phyloP scores from a whole-genome alignment of 345 rosid species.

The Eucalyptus brandiana region DNA sequence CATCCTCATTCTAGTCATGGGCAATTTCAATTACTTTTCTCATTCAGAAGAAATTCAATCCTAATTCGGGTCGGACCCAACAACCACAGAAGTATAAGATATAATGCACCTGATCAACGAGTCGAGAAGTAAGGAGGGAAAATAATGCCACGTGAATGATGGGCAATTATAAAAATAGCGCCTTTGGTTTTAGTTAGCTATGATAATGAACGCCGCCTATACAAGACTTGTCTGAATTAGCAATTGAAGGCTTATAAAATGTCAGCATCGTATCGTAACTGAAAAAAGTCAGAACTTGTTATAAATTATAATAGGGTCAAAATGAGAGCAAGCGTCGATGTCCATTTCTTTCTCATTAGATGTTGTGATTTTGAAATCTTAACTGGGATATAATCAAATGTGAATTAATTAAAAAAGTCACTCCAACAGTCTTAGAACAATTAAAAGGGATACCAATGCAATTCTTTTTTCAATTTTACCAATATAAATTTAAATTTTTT shows the following conservation, averaged over 20 bases:
- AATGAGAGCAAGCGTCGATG: neutral
- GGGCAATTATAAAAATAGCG: neutral
- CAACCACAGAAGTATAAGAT: neutral
- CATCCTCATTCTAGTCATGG: neutral
- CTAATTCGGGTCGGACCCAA: neutral
- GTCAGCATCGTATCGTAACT: neutral
- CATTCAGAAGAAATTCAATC: neutral
- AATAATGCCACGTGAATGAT: neutral
- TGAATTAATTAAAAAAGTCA: neutral
- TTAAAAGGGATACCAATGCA: neutral
- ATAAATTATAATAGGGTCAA: neutral
- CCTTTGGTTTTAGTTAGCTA: neutral
- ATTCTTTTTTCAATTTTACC: neutral
- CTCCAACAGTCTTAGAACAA: neutral
- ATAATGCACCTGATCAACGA: neutral
- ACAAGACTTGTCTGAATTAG: neutral
- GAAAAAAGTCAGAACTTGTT: neutral
- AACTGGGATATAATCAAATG: neutral
- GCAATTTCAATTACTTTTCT: neutral
- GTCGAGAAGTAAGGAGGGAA: too few species aligned
- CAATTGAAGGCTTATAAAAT: neutral
- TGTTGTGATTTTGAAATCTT: neutral
- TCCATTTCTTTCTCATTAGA: neutral
- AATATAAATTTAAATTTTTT: neutral
- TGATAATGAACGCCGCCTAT: neutral